These are phyloP conservation scores for Tuber melanosporum DNA, from an alignment of 495 filamentous ascomycete genomes.

Conservation along the genomic window DNA sequence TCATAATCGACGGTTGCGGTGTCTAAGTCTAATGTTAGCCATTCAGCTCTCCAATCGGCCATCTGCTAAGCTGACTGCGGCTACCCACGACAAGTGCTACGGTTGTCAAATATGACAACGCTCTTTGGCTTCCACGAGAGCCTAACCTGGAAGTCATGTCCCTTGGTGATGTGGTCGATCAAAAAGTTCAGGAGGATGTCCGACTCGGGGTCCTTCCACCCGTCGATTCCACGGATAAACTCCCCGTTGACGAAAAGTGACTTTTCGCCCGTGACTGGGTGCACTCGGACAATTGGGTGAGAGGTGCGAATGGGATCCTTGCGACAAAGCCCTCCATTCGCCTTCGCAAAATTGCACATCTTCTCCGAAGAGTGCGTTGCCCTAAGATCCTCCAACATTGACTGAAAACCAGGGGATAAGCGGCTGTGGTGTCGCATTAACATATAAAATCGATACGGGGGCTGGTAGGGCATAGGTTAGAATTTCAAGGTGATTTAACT, in stretches of 20 bases:
- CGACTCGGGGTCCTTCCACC: conserved; percentile 48
- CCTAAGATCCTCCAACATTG: conserved; percentile 39
- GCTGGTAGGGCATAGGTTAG: neutral
- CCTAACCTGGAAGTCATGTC: conserved; percentile 47
- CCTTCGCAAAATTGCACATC: conserved; percentile 40
- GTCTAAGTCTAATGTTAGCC: conserved; percentile 25
- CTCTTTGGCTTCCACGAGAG: conserved; percentile 44
- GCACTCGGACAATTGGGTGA: conserved; percentile 54
- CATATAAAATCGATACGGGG: neutral
- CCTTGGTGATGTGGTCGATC: conserved; percentile 44
- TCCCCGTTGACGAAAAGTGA: conserved; percentile 60
- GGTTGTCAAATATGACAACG: conserved; percentile 49
- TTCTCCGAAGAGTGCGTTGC: conserved; percentile 43
- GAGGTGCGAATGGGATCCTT: conserved; percentile 39
- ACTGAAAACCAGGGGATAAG: conserved; percentile 42
- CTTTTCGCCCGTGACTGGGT: conserved; percentile 63
- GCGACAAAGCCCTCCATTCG: conserved; percentile 41
- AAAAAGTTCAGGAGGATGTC: conserved; percentile 47
- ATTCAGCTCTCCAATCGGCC: conserved; percentile 6
- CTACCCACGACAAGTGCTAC: conserved; percentile 52
- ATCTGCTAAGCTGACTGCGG: conserved; percentile 7
- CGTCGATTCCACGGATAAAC: conserved; percentile 42
- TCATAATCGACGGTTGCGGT: conserved; percentile 42
- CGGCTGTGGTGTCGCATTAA: conserved; percentile 19
- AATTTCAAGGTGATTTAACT: conserved; percentile 8